Percentiles rank a stretch among this genome's conserved stretches.
These are phyloP conservation scores for Cladophialophora exuberans DNA, from an alignment of 2,329 filamentous ascomycete genomes.

Conservation along the genomic window DNA sequence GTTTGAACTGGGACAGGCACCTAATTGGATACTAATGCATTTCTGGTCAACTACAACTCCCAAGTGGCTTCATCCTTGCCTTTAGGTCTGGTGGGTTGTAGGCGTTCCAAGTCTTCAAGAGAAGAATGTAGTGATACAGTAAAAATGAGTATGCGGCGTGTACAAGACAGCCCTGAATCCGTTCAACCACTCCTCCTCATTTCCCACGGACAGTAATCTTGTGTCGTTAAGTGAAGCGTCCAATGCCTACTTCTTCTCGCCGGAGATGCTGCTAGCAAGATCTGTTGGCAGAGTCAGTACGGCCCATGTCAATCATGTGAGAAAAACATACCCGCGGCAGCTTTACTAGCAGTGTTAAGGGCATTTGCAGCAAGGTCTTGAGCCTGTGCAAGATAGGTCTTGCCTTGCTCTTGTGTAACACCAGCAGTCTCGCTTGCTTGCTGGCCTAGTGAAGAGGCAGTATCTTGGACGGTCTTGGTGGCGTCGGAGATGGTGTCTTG, in stretches of 20 bases:
- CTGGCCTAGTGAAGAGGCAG: slow-evolving; percentile 9
- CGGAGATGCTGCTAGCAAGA: slow-evolving; percentile 30
- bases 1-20: too few species aligned
- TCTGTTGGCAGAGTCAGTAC: slow-evolving; percentile 23
- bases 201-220: too few species aligned
- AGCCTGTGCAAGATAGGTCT: slow-evolving; percentile 26
- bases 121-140: too few species aligned
- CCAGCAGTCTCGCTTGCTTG: slow-evolving; percentile 11
- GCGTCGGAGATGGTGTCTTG: slow-evolving; percentile 19
- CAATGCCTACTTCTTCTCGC: slow-evolving; percentile 28
- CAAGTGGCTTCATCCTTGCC: too few species aligned
- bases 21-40: too few species aligned
- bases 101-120: too few species aligned
- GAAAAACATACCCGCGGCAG: slow-evolving; percentile 20
- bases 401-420: slow-evolving; percentile 15
- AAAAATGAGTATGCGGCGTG: too few species aligned
- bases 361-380: slow-evolving; percentile 29
- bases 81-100: too few species aligned
- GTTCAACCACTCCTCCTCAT: too few species aligned
- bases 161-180: too few species aligned
- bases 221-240: too few species aligned
- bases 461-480: slow-evolving; percentile 18
- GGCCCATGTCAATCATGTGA: background rate
- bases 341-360: slow-evolving; percentile 31
- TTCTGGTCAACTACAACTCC: too few species aligned